phyloP scores from a whole-genome alignment of 2,329 filamentous ascomycete genomes.

The Colletotrichum sp. region DNA sequence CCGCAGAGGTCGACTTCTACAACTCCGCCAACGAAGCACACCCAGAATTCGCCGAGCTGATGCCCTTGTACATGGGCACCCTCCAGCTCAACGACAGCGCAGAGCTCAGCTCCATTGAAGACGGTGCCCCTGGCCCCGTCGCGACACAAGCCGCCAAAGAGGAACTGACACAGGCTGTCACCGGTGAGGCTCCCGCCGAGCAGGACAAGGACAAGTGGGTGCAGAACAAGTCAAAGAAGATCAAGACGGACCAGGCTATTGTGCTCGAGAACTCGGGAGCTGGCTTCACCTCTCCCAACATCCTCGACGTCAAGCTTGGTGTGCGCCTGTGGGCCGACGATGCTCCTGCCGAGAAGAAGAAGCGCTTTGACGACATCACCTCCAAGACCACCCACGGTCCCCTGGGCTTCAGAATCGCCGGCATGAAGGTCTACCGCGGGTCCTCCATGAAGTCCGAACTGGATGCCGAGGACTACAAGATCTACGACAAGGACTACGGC shows the following conservation, averaged over 20 bases:
- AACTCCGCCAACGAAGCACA: slow-evolving; percentile 71
- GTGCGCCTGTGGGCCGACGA: slow-evolving; percentile 84
- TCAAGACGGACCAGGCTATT: slow-evolving; percentile 80
- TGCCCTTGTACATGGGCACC: slow-evolving; percentile 86
- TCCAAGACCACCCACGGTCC: slow-evolving; percentile 64
- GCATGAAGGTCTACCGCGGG: slow-evolving; percentile 69
- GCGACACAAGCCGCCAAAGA: slow-evolving; percentile 40
- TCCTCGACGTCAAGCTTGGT: slow-evolving; percentile 93
- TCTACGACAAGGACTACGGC: slow-evolving; percentile 70
- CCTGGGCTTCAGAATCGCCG: slow-evolving; percentile 68
- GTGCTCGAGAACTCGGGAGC: slow-evolving; percentile 85
- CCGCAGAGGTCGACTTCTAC: slow-evolving; percentile 89
- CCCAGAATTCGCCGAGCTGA: slow-evolving; percentile 76
- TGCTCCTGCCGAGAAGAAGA: slow-evolving; percentile 63
- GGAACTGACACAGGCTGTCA: slow-evolving; percentile 36
- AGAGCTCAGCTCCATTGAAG: slow-evolving; percentile 52
- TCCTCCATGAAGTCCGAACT: slow-evolving; percentile 55
- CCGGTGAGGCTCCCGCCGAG: slow-evolving; percentile 33
- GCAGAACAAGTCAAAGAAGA: slow-evolving; percentile 60
- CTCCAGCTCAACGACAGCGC: slow-evolving; percentile 69
- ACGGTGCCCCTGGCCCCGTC: slow-evolving; percentile 50
- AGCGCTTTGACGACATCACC: slow-evolving; percentile 64
- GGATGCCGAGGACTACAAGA: slow-evolving; percentile 59
- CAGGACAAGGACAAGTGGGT: slow-evolving; percentile 43
- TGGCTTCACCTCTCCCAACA: slow-evolving; percentile 84